Evolutionary conservation across 2,329 filamentous ascomycete species (phyloP).

Genomic region (Aureobasidium sp.): DNA sequence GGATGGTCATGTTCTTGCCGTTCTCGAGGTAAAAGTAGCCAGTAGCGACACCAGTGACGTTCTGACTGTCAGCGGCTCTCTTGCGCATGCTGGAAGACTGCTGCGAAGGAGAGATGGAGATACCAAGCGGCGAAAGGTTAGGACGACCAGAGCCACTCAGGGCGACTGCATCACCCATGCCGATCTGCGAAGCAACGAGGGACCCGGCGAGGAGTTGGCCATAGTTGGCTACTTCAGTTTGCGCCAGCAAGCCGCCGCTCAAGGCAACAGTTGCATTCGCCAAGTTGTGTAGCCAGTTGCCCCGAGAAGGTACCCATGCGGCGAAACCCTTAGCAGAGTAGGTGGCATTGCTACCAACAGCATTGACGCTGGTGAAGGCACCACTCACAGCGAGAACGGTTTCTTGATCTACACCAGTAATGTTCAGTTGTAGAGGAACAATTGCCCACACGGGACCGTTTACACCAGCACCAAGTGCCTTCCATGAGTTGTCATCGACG

Average conservation of each 20-base stretch:
- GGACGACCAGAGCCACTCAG: constrained; percentile 42
- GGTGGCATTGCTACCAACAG: constrained; percentile 55
- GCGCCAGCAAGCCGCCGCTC: constrained; percentile 63
- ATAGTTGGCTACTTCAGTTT: constrained; percentile 53
- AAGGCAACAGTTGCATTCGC: constrained; percentile 54
- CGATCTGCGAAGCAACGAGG: constrained; percentile 65
- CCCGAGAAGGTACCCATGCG: constrained; percentile 78
- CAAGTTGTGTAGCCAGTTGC: constrained; percentile 83
- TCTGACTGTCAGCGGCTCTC: constrained; percentile 34
- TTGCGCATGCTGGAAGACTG: constrained; percentile 26
- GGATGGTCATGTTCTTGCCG: constrained; percentile 70
- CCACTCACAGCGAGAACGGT: constrained; percentile 73
- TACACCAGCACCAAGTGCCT: constrained; percentile 73
- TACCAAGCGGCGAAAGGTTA: constrained; percentile 42
- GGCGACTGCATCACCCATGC: constrained; percentile 63
- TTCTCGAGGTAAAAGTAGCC: constrained; percentile 68
- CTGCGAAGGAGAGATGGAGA: constrained; percentile 41
- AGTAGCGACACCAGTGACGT: constrained; percentile 60
- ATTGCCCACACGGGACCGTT: constrained; percentile 69
- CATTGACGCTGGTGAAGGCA: constrained; percentile 63
- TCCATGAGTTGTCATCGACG: constrained; percentile 60
- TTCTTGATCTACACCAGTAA: constrained; percentile 60
- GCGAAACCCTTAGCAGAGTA: constrained; percentile 67
- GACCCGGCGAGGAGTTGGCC: constrained; percentile 74
- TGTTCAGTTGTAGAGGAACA: constrained; percentile 70